Conservation (phyloP, 768 basidiomycete genomes). For the Cubamyces sp. region DNA sequence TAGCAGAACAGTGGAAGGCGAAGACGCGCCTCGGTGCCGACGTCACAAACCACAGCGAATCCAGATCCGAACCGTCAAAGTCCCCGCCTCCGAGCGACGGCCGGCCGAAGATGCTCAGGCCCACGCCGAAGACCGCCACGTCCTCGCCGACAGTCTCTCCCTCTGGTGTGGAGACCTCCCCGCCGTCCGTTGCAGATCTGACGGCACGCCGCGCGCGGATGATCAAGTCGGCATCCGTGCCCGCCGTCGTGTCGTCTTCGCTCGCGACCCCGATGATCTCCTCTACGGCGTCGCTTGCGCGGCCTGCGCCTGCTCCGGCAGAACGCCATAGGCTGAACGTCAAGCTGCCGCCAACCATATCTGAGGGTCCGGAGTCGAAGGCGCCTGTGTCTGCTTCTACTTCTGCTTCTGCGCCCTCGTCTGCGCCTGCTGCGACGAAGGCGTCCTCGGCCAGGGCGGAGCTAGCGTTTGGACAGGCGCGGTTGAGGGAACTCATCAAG, state of each 20-base stretch:
- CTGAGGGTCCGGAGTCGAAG: slow-evolving; percentile 5
- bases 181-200: slow-evolving; percentile 22
- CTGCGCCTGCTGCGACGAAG: slow-evolving; percentile 18
- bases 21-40: neutral
- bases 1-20: slow-evolving; percentile 18
- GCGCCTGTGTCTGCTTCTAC: neutral
- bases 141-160: slow-evolving; percentile 21
- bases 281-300: slow-evolving; percentile 75
- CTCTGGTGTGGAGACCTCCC: neutral
- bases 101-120: slow-evolving; percentile 14
- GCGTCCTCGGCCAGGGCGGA: slow-evolving; percentile 41
- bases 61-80: slow-evolving; percentile 15
- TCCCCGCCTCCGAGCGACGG: neutral
- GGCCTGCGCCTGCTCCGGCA: slow-evolving; percentile 39
- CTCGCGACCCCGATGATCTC: slow-evolving; percentile 75
- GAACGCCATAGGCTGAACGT: slow-evolving; percentile 30
- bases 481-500: slow-evolving; percentile 78
- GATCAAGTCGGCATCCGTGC: slow-evolving; percentile 67
- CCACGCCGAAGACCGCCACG: slow-evolving; percentile 17
- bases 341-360: slow-evolving; percentile 43
- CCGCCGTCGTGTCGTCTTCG: slow-evolving; percentile 71
- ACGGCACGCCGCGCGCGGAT: slow-evolving; percentile 38
- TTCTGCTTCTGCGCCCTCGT: neutral
- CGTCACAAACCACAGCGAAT: neutral
- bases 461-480: slow-evolving; percentile 76